A percentile compares a stretch with the other conserved stretches of the same genome.
These are phyloP conservation scores for Cenchrus fungigraminus DNA, from an alignment of 176 grass and related monocot genomes.

Conservation along the genomic window DNA sequence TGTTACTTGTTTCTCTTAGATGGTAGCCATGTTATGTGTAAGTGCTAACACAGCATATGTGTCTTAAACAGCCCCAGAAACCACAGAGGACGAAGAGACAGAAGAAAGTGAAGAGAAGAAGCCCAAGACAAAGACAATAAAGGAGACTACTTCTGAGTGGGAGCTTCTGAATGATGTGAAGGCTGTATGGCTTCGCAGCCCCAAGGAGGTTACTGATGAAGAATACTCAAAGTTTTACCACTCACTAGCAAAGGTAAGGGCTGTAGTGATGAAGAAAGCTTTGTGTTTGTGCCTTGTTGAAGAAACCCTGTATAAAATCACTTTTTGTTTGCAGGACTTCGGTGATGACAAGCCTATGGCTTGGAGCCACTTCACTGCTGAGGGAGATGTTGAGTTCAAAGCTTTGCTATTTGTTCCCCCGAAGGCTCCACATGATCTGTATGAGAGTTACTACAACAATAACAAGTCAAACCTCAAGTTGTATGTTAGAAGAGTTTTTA, in stretches of 20 bases:
- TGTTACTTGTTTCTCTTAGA: not conserved
- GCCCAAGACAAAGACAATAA: constrained; percentile 91
- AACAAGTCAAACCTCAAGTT: constrained; percentile 93
- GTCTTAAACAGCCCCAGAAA: constrained; percentile 57
- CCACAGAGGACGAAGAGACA: constrained; percentile 72
- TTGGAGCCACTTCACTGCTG: constrained; percentile 92
- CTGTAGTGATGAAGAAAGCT: not conserved
- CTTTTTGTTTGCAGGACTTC: constrained; percentile 63
- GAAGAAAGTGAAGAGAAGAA: constrained; percentile 85
- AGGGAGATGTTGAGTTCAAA: constrained; percentile 98
- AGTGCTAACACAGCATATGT: constrained; percentile 1
- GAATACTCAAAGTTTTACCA: constrained; percentile 97
- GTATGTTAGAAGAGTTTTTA: constrained; percentile 98
- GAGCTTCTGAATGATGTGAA: constrained; percentile 96
- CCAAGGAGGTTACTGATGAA: constrained; percentile 95
- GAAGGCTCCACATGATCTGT: constrained; percentile 91
- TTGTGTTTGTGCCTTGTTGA: not conserved
- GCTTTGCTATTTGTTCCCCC: constrained; percentile 92
- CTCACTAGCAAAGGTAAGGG: constrained; percentile 79
- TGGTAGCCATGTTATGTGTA: not conserved
- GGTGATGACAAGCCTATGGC: constrained; percentile 85
- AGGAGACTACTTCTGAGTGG: constrained; percentile 86
- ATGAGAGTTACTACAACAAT: constrained; percentile 96
- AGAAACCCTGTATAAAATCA: not conserved
- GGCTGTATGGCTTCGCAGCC: constrained; percentile 93